Evolutionary conservation across 768 basidiomycete genomes (phyloP).

Genomic region (Mycena filopes): DNA sequence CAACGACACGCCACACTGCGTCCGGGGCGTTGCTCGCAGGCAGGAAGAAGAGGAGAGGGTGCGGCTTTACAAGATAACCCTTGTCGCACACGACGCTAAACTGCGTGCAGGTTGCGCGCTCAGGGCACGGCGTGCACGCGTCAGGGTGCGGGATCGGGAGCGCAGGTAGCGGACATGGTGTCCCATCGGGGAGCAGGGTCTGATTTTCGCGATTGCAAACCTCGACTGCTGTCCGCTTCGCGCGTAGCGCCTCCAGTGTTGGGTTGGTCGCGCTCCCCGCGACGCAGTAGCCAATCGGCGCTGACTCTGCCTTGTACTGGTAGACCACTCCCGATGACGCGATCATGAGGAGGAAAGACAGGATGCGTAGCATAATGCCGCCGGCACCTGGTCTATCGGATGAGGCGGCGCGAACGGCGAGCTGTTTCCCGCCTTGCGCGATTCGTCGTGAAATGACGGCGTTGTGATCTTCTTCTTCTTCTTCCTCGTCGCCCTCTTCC

Average conservation of each 20-base stretch:
- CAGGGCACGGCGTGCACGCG: constrained; percentile 77
- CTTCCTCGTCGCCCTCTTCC: constrained; percentile 33
- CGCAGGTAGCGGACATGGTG: constrained; percentile 65
- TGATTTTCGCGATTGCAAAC: constrained; percentile 68
- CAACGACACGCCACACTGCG: constrained; percentile 58
- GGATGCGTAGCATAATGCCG: constrained; percentile 51
- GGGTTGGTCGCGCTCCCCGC: constrained; percentile 68
- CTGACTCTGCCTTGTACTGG: constrained; percentile 74
- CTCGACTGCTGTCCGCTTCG: constrained; percentile 57
- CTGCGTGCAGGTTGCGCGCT: constrained; percentile 71
- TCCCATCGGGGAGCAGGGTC: constrained; percentile 52
- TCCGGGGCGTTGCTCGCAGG: constrained; percentile 56
- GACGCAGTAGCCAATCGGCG: constrained; percentile 82
- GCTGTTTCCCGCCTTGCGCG: constrained; percentile 44
- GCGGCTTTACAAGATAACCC: constrained; percentile 73
- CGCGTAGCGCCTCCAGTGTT: constrained; percentile 60
- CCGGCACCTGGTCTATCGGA: constrained; percentile 33
- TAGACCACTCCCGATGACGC: constrained; percentile 46
- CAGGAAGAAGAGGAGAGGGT: constrained; percentile 65
- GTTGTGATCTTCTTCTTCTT: constrained; percentile 37
- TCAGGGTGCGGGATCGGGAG: constrained; percentile 68
- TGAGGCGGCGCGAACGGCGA: constrained; percentile 25
- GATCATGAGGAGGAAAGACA: constrained; percentile 51
- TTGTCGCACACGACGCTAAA: constrained; percentile 71
- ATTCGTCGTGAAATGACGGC: constrained; percentile 50